Percentiles rank a stretch among this genome's conserved stretches.
These are phyloP conservation scores for Teunomyces gatunensis DNA, from an alignment of 805 yeast species.

Conservation along the genomic window DNA sequence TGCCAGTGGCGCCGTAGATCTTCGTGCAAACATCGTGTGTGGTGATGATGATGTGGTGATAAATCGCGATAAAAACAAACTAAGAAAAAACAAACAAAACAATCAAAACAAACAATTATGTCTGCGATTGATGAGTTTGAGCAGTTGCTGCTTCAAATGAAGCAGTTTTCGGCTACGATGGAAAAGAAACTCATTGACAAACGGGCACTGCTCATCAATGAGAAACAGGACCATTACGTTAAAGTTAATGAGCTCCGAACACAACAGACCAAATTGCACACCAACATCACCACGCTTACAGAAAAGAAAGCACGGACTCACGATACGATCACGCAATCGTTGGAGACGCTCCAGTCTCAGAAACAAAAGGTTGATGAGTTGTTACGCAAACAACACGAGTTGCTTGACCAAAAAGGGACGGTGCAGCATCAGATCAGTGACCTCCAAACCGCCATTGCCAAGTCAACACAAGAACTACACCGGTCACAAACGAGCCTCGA, in stretches of 20 bases:
- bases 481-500: constrained; percentile 33
- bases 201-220: constrained; percentile 28
- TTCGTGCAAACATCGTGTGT: not conserved
- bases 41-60: too few species aligned
- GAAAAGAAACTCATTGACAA: constrained; percentile 32
- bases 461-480: constrained; percentile 28
- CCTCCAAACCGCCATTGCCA: constrained; percentile 26
- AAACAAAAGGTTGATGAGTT: constrained; percentile 35
- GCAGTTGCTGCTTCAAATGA: constrained; percentile 35
- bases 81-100: not conserved
- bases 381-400: constrained; percentile 29
- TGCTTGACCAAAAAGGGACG: constrained; percentile 25
- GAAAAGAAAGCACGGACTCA: constrained; percentile 25
- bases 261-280: constrained; percentile 28
- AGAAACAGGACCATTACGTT: constrained; percentile 32
- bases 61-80: not conserved
- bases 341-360: constrained; percentile 26
- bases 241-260: constrained; percentile 28
- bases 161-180: constrained; percentile 35
- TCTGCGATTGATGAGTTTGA: constrained; percentile 32
- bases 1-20: not conserved
- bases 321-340: constrained; percentile 23
- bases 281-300: constrained; percentile 28
- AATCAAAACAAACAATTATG: not conserved
- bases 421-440: constrained; percentile 30